Evolutionary conservation across 495 filamentous ascomycete genomes (phyloP).

Genomic region (Xylaria bambusicola): DNA sequence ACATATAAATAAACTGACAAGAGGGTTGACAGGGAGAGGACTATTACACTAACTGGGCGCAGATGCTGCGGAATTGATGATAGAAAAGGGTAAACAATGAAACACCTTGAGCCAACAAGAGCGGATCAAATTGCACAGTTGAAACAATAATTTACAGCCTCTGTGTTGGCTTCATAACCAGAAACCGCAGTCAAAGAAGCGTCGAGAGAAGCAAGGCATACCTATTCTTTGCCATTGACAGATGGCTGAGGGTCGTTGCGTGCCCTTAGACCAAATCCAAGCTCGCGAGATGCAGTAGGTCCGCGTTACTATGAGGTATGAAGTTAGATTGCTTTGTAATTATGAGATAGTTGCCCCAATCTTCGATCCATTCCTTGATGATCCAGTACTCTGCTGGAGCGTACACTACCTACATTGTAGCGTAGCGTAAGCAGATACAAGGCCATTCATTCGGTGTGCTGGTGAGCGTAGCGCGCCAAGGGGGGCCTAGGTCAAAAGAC

Average conservation of each 20-base stretch:
- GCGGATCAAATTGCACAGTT: no score
- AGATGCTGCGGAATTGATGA: no score
- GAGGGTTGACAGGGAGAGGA: background rate
- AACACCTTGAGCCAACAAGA: background rate
- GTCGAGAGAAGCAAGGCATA: constrained; percentile 3
- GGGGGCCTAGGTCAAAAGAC: constrained; percentile 2
- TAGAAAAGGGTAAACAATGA: no score
- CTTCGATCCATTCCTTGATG: constrained; percentile 3
- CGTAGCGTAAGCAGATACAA: no score
- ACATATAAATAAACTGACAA: background rate
- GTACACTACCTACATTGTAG: no score
- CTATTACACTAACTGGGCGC: no score
- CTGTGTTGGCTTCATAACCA: background rate
- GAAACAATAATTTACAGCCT: no score
- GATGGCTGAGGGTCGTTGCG: background rate
- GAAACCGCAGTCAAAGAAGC: constrained; percentile 2
- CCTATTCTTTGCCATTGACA: background rate
- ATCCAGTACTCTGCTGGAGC: no score
- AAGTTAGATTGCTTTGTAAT: background rate
- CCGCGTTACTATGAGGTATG: background rate
- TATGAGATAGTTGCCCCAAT: background rate
- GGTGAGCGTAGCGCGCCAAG: constrained; percentile 8
- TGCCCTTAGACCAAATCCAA: background rate
- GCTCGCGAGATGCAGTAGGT: background rate
- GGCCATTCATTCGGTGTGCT: constrained; percentile 7